Evolutionary conservation across 768 basidiomycete species (phyloP), one percentile per base, ranked within the genome.

Genomic region (Tylopilus subfusipes): DNA sequence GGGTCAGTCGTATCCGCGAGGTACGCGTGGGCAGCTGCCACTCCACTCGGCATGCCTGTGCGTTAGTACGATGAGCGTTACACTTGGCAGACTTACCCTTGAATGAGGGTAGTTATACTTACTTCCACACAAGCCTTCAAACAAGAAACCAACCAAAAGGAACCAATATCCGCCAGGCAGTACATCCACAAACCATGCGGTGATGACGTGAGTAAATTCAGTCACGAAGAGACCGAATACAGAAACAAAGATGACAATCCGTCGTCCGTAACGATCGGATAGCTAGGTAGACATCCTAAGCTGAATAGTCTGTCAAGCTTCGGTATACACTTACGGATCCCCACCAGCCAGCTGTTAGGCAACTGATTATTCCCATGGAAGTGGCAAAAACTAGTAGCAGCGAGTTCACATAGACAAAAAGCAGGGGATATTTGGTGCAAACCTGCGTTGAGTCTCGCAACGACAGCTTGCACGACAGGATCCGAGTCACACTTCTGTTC

Each of bases 321-420:
- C 47, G 43, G 18, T 29, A 54, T 31, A 46, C 53, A 75, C 85
- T 68, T 69, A 88, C 87, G 50, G 85, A 78, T 52, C 88, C 87
- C 93, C 93, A 96, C 82, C 85, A 94, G 3, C 82, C 90, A 13
- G 86, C 85, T 3, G 91, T 93, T 31, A 94, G 64, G 57, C 89
- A 88, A 30, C 83, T 79, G 31, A 96, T 73, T 48, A 91, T 68
- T 10, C 93, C 93, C 73, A 82, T 82, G 10, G 78, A 74, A 3
- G 84, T 75, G 0, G 81, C 70, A 65, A 89, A 84, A 21, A 78
- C 88, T 91, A 60, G 2, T 91, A 60, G 2, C 16, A 14, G 22
- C n/a, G 52, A 21, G 29, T 50, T 56, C 6, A 58, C 36, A 45
- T 16, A 50, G n/a, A 48, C 13, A 2, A 49, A 46, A 18, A 29